Conservation (phyloP, 495 filamentous ascomycete genomes). For the Beverwykella pulmonaria region DNA sequence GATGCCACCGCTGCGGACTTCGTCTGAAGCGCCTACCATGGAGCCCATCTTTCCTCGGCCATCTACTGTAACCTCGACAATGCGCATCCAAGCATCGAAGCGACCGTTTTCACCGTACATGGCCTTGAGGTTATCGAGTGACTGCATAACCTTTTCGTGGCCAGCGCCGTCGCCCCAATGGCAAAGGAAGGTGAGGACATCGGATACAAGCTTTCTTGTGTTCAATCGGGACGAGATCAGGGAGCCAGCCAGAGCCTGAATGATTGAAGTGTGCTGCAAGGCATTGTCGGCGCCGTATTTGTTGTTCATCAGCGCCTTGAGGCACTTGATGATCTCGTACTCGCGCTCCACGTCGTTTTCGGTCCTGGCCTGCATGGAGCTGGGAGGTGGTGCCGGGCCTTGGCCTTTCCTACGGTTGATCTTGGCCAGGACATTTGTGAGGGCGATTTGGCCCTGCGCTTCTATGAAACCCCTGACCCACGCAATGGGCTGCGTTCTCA, state of each 20-base stretch:
- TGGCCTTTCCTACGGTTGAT: conserved; percentile 84
- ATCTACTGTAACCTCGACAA: conserved; percentile 96
- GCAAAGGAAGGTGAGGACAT: conserved; percentile 94
- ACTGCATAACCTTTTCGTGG: conserved; percentile 91
- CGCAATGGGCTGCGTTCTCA: conserved; percentile 93
- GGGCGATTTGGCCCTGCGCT: conserved; percentile 93
- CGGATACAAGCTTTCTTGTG: conserved; percentile 92
- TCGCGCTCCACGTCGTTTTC: conserved; percentile 92
- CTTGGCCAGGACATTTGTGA: conserved; percentile 90
- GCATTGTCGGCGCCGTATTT: conserved; percentile 98
- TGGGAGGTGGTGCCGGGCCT: conserved; percentile 64
- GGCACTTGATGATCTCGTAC: conserved; percentile 96
- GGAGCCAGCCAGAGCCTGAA: conserved; percentile 84
- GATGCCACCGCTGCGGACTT: conserved; percentile 94
- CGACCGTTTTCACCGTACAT: conserved; percentile 91
- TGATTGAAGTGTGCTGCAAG: conserved; percentile 83
- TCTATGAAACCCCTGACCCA: conserved; percentile 98
- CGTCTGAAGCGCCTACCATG: conserved; percentile 93
- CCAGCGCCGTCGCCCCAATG: conserved; percentile 95
- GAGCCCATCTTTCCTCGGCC: conserved; percentile 98
- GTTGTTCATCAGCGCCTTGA: conserved; percentile 98
- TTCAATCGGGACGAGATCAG: conserved; percentile 86
- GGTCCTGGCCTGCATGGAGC: conserved; percentile 48
- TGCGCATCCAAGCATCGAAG: conserved; percentile 98
- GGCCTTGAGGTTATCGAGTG: conserved; percentile 88